Percentiles rank a stretch among this genome's conserved stretches.
These are phyloP conservation scores for Plenodomus biglobosus DNA, from an alignment of 2,329 filamentous ascomycete species.

Conservation along the genomic window DNA sequence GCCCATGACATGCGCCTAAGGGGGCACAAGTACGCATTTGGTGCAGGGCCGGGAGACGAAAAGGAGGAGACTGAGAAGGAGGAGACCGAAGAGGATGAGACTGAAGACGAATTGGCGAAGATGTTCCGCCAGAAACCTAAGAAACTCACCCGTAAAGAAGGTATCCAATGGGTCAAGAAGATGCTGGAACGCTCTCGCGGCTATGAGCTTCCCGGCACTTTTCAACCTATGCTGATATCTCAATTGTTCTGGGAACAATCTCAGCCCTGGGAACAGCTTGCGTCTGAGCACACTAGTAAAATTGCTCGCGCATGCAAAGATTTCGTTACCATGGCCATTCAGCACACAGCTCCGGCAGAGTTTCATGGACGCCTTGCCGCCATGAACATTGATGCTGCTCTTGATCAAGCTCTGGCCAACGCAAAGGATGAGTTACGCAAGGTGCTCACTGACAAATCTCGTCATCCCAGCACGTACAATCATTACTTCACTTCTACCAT, in stretches of 20 bases:
- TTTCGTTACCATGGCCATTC: slow-evolving; percentile 43
- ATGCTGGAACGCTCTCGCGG: slow-evolving; percentile 51
- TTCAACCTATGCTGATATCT: slow-evolving; percentile 60
- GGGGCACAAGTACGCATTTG: slow-evolving; percentile 49
- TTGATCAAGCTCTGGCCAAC: slow-evolving; percentile 41
- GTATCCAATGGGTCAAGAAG: slow-evolving; percentile 45
- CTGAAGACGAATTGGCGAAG: slow-evolving; percentile 8
- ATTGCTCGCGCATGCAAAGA: slow-evolving; percentile 38
- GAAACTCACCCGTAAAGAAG: slow-evolving; percentile 39
- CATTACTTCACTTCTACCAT: slow-evolving; percentile 40
- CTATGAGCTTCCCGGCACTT: slow-evolving; percentile 62
- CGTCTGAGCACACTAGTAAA: slow-evolving; percentile 38
- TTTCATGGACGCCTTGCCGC: slow-evolving; percentile 44
- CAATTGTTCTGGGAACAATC: slow-evolving; percentile 64
- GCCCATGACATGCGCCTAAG: slow-evolving; percentile 45
- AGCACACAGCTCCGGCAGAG: slow-evolving; percentile 45
- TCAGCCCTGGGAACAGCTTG: slow-evolving; percentile 54
- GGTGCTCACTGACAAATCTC: slow-evolving; percentile 51
- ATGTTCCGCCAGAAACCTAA: slow-evolving; percentile 17
- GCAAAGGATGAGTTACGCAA: slow-evolving; percentile 47
- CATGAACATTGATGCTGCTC: slow-evolving; percentile 46
- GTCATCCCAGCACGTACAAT: slow-evolving; percentile 59
- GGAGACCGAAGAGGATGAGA: slow-evolving; percentile 1
- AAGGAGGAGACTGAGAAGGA: slow-evolving; percentile 4
- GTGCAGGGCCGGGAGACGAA: slow-evolving; percentile 14